phyloP scores from a whole-genome alignment of 495 filamentous ascomycete genomes.

The Penicillium tannophilum region DNA sequence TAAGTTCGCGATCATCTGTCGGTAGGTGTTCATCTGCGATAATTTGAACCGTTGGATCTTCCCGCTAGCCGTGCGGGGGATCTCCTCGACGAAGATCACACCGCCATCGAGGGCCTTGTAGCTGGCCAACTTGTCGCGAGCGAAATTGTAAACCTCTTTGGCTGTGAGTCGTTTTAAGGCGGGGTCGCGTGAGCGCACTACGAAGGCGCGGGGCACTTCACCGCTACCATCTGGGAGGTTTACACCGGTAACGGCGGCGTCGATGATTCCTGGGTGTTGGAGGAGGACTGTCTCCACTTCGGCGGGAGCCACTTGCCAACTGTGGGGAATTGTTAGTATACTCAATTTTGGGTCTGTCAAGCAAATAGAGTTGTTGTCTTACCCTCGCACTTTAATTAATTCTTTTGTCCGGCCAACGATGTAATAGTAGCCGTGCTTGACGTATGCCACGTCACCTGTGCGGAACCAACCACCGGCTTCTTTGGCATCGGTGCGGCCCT shows the following conservation, averaged over 20 bases:
- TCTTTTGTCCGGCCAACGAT: conserved; percentile 80
- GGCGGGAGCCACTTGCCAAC: conserved; percentile 79
- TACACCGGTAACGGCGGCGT: conserved; percentile 81
- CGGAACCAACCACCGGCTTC: conserved; percentile 70
- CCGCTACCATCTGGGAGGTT: conserved; percentile 52
- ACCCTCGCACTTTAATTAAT: conserved; percentile 70
- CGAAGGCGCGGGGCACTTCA: conserved; percentile 73
- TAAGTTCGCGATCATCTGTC: conserved; percentile 46
- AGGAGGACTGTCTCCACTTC: conserved; percentile 82
- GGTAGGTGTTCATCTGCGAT: conserved; percentile 47
- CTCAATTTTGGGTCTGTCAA: not conserved
- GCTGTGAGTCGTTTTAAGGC: conserved; percentile 41
- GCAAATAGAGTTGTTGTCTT: not conserved
- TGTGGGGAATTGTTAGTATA: conserved; percentile 15
- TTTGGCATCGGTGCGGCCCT: conserved; percentile 41
- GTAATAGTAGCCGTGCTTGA: conserved; percentile 58
- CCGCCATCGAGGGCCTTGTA: conserved; percentile 75
- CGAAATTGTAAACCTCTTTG: conserved; percentile 63
- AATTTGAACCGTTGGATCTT: conserved; percentile 68
- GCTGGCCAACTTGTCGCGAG: conserved; percentile 58
- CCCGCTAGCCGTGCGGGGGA: conserved; percentile 77
- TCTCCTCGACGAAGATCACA: conserved; percentile 68
- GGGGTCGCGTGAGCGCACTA: conserved; percentile 54
- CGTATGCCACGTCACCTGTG: conserved; percentile 75
- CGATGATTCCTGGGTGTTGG: conserved; percentile 64